phyloP scores from a whole-genome alignment of 1,139 yeast genomes.

The Pichia sp. region DNA sequence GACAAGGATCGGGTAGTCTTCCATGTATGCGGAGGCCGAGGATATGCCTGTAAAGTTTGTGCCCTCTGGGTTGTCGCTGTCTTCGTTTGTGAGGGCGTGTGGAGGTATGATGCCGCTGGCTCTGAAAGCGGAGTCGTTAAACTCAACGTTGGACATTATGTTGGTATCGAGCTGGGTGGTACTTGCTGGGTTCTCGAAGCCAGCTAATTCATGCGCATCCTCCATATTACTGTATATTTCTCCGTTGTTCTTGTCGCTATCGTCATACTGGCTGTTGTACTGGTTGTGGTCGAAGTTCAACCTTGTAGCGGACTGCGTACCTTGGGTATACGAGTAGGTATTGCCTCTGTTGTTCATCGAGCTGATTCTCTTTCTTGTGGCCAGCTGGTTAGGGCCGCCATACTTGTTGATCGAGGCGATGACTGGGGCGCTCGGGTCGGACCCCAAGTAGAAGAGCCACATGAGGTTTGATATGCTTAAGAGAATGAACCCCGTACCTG shows the following conservation, averaged over 20 bases:
- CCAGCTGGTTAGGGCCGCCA: conserved; percentile 22
- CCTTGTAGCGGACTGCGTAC: conserved; percentile 6
- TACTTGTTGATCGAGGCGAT: conserved; percentile 84
- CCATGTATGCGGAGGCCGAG: conserved; percentile 14
- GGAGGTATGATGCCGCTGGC: conserved; percentile 13
- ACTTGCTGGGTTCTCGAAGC: conserved; percentile 26
- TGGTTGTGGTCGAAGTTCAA: background rate
- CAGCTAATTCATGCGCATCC: conserved; percentile 21
- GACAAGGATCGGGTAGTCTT: conserved; percentile 71
- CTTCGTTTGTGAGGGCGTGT: background rate
- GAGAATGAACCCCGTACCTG: conserved; percentile 88
- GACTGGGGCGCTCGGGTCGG: conserved; percentile 72
- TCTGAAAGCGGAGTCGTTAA: conserved; percentile 13
- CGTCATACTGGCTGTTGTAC: background rate
- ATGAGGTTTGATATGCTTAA: conserved; percentile 69
- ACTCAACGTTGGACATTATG: conserved; percentile 4
- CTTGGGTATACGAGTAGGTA: conserved; percentile 4
- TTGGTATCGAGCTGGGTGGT: background rate
- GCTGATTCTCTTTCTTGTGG: conserved; percentile 15
- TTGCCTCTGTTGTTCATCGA: conserved; percentile 5
- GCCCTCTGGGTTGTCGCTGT: conserved; percentile 7
- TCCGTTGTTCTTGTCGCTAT: background rate
- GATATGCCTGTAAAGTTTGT: conserved; percentile 31
- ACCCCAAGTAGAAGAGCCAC: conserved; percentile 86
- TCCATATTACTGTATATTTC: conserved; percentile 7